Conservation (phyloP, 805 yeast genomes). For the Torulaspora franciscae region DNA sequence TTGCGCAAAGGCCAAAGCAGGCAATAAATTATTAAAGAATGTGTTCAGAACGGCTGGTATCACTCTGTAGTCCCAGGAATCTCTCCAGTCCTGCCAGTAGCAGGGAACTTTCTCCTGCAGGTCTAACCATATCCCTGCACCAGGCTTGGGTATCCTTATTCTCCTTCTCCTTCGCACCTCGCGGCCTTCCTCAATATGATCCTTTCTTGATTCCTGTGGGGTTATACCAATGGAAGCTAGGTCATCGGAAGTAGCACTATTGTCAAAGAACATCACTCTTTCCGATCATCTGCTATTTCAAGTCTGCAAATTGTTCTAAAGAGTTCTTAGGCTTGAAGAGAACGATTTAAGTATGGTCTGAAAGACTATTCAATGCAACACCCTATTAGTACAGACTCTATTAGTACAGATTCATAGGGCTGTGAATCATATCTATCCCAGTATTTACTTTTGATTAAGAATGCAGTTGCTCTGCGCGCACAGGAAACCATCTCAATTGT, state of each 20-base stretch:
- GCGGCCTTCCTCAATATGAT: not conserved
- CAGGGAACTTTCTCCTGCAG: conserved; percentile 47
- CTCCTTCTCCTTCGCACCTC: conserved; percentile 2
- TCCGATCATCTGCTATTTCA: not conserved
- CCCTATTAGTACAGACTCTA: no score
- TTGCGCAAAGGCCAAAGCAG: conserved; percentile 94
- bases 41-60: conserved; percentile 79
- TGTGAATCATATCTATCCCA: not conserved
- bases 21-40: conserved; percentile 83
- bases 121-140: conserved; percentile 37
- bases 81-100: conserved; percentile 74
- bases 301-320: no score
- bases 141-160: conserved; percentile 22
- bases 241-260: not conserved
- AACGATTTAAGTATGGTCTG: no score
- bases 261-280: not conserved
- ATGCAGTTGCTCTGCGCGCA: no score
- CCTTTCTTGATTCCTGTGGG: not conserved
- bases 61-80: conserved; percentile 80
- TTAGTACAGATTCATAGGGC: not conserved
- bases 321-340: no score
- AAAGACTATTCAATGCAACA: no score
- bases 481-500: not conserved
- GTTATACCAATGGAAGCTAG: not conserved
- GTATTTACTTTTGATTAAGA: no score